Percentiles rank a stretch among this genome's conserved stretches.
phyloP scores from a whole-genome alignment of 1,284 basidiomycete species.

The Boletus semigastroideus region DNA sequence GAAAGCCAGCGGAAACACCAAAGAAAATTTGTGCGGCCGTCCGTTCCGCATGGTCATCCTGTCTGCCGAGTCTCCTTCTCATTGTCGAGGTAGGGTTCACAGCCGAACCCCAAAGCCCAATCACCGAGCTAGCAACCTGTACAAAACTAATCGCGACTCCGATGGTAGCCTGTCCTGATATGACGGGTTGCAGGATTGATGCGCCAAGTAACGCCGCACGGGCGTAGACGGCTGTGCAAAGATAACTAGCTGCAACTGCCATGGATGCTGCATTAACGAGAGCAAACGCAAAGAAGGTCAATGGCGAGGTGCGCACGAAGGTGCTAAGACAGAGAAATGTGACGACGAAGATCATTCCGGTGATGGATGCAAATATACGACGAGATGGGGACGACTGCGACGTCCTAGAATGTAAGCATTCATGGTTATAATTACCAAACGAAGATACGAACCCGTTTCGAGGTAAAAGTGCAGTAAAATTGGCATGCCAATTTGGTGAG shows the following conservation, averaged over 20 bases:
- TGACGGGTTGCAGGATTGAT: background rate
- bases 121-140: background rate
- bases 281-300: background rate
- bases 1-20: background rate
- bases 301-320: background rate
- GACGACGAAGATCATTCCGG: background rate
- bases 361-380: background rate
- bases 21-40: background rate
- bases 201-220: background rate
- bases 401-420: background rate
- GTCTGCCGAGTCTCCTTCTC: too few species aligned
- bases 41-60: background rate
- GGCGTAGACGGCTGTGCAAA: background rate
- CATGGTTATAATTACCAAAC: background rate
- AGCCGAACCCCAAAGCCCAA: background rate
- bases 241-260: background rate
- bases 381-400: background rate
- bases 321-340: background rate
- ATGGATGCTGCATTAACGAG: background rate
- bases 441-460: constrained; percentile 1
- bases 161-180: background rate
- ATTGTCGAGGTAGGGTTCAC: background rate
- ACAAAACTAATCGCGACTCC: background rate
- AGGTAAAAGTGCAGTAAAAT: constrained; percentile 7
- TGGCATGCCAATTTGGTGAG: constrained; percentile 4